These are phyloP conservation scores for Triglochin maritima DNA, from an alignment of 106 monocot species.

Conservation along the genomic window DNA sequence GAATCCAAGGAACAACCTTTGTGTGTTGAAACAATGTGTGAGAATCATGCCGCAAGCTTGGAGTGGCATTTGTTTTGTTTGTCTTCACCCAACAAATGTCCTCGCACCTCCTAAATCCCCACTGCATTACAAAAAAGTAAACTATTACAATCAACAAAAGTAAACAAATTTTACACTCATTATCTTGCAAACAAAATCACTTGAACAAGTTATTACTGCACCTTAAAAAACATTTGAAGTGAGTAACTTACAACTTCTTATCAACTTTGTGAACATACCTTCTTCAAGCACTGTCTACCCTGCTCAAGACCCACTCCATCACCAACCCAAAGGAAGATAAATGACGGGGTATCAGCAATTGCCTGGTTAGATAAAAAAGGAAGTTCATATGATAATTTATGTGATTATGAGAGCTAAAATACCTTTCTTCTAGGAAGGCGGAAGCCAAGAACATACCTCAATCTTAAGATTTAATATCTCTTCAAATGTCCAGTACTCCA, in stretches of 20 bases:
- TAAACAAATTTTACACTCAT: background rate
- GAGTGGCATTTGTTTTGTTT: conserved; percentile 82
- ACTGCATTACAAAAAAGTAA: conserved; percentile 29
- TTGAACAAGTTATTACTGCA: background rate
- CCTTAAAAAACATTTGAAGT: background rate
- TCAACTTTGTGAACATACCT: conserved; percentile 28
- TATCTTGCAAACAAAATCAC: background rate
- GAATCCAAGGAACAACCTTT: conserved; percentile 38
- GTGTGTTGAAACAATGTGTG: conserved; percentile 91
- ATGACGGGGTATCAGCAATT: conserved; percentile 97
- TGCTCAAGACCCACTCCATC: conserved; percentile 95
- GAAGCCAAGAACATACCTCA: conserved; percentile 35
- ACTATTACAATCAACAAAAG: background rate
- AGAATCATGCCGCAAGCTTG: conserved; percentile 87
- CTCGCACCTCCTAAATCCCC: conserved; percentile 98
- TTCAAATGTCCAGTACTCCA: conserved; percentile 89
- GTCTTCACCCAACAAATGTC: conserved; percentile 99
- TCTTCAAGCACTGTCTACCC: conserved; percentile 90
- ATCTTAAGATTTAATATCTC: conserved; percentile 94
- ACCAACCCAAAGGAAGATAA: conserved; percentile 99
- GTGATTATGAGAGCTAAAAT: no score
- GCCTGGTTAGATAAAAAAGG: conserved; percentile 34
- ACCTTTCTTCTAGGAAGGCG: no score
- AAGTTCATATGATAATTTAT: background rate
- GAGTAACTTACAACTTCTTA: background rate